A percentile compares a stretch with the other conserved stretches of the same genome.
phyloP scores from a whole-genome alignment of 495 filamentous ascomycete genomes.

The Neurospora sp. region DNA sequence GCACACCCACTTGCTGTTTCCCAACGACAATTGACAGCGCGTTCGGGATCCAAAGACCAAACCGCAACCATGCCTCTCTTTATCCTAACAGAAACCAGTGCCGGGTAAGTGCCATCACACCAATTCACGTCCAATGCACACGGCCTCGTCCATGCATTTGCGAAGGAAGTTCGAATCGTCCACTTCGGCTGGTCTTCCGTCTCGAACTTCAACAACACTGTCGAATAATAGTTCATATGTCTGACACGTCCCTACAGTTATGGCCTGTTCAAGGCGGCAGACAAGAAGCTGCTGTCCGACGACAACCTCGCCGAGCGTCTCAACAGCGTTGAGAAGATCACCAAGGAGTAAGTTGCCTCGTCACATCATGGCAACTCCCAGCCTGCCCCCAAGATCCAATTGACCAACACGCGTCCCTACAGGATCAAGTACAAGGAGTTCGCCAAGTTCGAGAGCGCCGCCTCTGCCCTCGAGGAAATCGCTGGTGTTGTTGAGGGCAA shows the following conservation, averaged over 20 bases:
- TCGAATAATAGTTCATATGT: background rate
- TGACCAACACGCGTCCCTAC: constrained; percentile 9
- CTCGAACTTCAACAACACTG: background rate
- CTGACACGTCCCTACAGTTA: constrained; percentile 40
- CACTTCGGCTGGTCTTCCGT: background rate
- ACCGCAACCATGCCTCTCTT: constrained; percentile 56
- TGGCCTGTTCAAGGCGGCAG: constrained; percentile 92
- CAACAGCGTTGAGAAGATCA: constrained; percentile 72
- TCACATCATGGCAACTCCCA: background rate
- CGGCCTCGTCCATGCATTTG: background rate
- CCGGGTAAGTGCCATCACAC: constrained; percentile 45
- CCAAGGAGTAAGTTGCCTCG: constrained; percentile 59
- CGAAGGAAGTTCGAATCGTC: background rate
- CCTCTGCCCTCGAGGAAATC: constrained; percentile 77
- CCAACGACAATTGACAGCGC: constrained; percentile 19
- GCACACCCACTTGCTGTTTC: constrained; percentile 20
- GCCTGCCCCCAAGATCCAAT: background rate
- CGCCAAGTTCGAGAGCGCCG: constrained; percentile 89
- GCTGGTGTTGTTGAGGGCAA: constrained; percentile 83
- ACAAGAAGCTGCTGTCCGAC: constrained; percentile 92
- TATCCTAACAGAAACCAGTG: constrained; percentile 84
- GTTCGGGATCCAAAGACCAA: constrained; percentile 8
- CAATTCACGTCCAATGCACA: background rate
- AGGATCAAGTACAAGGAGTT: constrained; percentile 95
- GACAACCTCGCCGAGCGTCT: constrained; percentile 65